These are phyloP conservation scores for Sugiyamaella castrensis DNA, from an alignment of 1,139 yeast species.

Conservation along the genomic window DNA sequence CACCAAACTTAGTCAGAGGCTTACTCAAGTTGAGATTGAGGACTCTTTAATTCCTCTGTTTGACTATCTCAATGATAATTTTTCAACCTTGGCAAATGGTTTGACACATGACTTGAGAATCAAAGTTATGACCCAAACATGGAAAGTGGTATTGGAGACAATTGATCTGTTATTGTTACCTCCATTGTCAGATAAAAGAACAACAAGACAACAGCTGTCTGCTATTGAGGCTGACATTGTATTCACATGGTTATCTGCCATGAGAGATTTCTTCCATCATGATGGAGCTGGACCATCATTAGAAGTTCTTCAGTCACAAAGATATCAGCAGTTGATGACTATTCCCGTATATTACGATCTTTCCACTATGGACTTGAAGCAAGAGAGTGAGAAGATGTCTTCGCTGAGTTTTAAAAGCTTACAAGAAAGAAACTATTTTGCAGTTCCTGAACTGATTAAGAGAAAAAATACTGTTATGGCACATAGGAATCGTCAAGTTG, in stretches of 20 bases:
- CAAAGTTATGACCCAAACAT: constrained; percentile 72
- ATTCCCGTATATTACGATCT: constrained; percentile 68
- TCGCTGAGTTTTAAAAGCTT: constrained; percentile 31
- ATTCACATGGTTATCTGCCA: constrained; percentile 65
- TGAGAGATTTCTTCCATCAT: constrained; percentile 72
- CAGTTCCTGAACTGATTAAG: constrained; percentile 55
- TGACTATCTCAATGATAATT: constrained; percentile 67
- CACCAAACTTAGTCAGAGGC: constrained; percentile 14
- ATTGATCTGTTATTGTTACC: constrained; percentile 74
- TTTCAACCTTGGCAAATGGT: constrained; percentile 62
- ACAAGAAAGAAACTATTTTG: constrained; percentile 33
- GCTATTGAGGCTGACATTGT: constrained; percentile 64
- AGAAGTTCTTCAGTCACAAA: constrained; percentile 58
- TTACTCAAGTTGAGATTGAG: constrained; percentile 54
- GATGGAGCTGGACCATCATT: constrained; percentile 81
- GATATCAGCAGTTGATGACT: constrained; percentile 61
- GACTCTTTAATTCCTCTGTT: constrained; percentile 73
- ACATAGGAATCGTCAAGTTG: constrained; percentile 62
- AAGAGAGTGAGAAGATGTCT: constrained; percentile 55
- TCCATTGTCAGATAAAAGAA: constrained; percentile 57
- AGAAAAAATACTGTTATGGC: constrained; percentile 69
- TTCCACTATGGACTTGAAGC: constrained; percentile 48
- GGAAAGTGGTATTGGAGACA: constrained; percentile 63
- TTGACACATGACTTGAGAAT: constrained; percentile 57
- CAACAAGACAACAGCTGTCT: constrained; percentile 50